These are phyloP conservation scores for Termitomyces sp. DNA, from an alignment of 768 basidiomycete genomes.

Conservation along the genomic window DNA sequence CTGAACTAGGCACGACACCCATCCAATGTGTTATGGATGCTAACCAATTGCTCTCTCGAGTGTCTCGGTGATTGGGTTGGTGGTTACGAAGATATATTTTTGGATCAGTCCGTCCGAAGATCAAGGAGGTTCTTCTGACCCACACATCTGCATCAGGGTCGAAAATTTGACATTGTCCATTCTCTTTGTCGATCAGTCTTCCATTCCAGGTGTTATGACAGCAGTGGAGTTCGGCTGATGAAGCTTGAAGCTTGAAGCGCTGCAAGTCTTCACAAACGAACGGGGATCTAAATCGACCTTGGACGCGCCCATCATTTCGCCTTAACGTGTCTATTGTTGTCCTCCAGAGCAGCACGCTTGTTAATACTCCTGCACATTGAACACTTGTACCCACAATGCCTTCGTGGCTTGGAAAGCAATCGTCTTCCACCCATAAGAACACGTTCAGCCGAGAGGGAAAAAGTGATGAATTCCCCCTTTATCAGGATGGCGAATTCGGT, in stretches of 20 bases:
- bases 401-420: slow-evolving; percentile 6
- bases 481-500: not conserved
- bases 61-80: not conserved
- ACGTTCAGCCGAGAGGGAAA: not conserved
- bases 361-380: not conserved
- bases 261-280: not conserved
- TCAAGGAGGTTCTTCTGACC: not conserved
- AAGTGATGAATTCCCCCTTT: not conserved
- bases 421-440: not conserved
- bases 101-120: not conserved
- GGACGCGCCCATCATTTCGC: not conserved
- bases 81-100: not conserved
- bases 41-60: not conserved
- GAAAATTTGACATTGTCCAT: not conserved
- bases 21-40: not conserved
- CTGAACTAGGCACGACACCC: not conserved
- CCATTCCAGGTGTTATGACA: not conserved
- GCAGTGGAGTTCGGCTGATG: not conserved
- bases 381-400: not conserved
- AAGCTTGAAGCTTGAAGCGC: not conserved
- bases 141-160: not conserved
- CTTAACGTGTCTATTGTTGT: not conserved
- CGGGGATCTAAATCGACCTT: not conserved
- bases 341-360: not conserved
- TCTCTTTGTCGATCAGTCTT: slow-evolving; percentile 1